These are phyloP conservation scores for Selenicereus undatus DNA, from an alignment of 148 eudicot species.

Conservation along the genomic window DNA sequence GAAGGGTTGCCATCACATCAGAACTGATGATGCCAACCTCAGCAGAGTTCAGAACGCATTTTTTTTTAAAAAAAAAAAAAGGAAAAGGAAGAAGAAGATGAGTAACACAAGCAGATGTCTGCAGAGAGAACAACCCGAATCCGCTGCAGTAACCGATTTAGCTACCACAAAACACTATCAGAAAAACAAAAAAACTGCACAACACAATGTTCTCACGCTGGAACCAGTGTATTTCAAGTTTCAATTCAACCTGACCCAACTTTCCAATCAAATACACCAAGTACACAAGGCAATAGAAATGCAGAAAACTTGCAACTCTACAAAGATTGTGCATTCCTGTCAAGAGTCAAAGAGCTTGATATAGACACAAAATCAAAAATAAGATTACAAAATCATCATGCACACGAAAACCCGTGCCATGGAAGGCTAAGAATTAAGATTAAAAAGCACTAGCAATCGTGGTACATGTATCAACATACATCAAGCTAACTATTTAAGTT, in stretches of 20 bases:
- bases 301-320: constrained; percentile 19
- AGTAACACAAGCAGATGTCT: background rate
- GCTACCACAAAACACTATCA: no score
- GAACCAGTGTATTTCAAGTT: background rate
- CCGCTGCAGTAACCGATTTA: background rate
- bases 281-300: background rate
- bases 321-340: constrained; percentile 14
- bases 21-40: background rate
- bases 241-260: background rate
- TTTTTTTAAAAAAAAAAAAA: background rate
- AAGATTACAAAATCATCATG: constrained; percentile 31
- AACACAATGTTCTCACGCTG: background rate
- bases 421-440: constrained; percentile 16
- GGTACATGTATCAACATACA: constrained; percentile 36
- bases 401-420: constrained; percentile 25
- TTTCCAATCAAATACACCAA: background rate
- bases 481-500: constrained; percentile 15
- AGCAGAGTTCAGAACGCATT: background rate
- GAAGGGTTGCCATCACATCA: background rate
- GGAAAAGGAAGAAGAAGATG: background rate
- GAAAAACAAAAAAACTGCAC: background rate
- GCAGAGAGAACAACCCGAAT: background rate
- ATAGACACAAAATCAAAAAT: constrained; percentile 24
- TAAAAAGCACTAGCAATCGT: constrained; percentile 22
- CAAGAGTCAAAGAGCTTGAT: constrained; percentile 20